Percentiles rank a stretch among this genome's conserved stretches.
These are phyloP conservation scores for Puya raimondii DNA, from an alignment of 176 grass and related monocot genomes.

Conservation along the genomic window DNA sequence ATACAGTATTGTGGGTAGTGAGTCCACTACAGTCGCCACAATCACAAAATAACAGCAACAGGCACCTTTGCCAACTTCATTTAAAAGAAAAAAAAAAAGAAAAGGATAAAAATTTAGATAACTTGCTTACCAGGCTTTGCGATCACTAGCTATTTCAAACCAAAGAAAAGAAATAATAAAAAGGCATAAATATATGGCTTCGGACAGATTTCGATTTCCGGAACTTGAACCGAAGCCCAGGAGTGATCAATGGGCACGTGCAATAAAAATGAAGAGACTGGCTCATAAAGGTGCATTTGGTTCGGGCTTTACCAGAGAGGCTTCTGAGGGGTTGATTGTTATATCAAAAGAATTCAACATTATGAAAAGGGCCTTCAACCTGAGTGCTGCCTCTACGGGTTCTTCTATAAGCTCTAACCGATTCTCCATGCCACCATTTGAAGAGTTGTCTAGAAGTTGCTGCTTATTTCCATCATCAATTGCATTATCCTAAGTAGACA, in stretches of 20 bases:
- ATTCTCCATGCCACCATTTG: neutral
- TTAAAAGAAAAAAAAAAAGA: too few species aligned
- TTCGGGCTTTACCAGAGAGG: neutral
- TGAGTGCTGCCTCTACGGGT: neutral
- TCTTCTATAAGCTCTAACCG: neutral
- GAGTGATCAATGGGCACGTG: conserved; percentile 1
- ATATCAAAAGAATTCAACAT: neutral
- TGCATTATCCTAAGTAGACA: neutral
- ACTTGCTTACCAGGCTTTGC: too few species aligned
- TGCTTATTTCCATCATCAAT: neutral
- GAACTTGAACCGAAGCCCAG: neutral
- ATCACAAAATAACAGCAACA: too few species aligned
- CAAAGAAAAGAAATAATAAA: neutral
- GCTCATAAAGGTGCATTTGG: neutral
- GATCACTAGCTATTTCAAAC: neutral
- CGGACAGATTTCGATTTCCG: neutral
- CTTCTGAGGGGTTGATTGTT: neutral
- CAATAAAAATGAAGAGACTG: neutral
- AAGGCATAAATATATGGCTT: neutral
- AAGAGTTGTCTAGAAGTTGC: neutral
- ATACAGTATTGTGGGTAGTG: too few species aligned
- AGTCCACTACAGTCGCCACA: too few species aligned
- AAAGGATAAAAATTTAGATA: too few species aligned
- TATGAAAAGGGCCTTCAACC: neutral
- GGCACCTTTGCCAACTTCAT: too few species aligned